A percentile compares a stretch with the other conserved stretches of the same genome.
phyloP scores from a whole-genome alignment of 805 yeast species.

The Spathaspora sp. region DNA sequence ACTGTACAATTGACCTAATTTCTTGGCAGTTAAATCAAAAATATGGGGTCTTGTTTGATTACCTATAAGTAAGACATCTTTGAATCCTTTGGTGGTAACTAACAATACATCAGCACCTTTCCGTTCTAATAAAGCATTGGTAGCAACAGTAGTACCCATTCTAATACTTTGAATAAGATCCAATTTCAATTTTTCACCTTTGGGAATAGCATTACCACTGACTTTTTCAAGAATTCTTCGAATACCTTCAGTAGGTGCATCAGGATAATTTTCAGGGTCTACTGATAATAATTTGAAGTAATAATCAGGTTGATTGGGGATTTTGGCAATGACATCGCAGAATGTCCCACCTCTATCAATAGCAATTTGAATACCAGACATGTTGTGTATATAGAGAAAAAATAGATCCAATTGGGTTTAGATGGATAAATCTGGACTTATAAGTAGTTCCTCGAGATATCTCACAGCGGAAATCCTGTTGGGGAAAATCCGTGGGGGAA shows the following conservation, averaged over 20 bases:
- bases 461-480: too few species aligned
- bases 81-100: conserved; percentile 83
- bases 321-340: conserved; percentile 64
- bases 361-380: conserved; percentile 25
- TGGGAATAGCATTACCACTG: conserved; percentile 50
- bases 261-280: conserved; percentile 82
- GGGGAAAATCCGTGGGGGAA: too few species aligned
- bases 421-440: too few species aligned
- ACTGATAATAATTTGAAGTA: conserved; percentile 81
- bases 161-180: conserved; percentile 64
- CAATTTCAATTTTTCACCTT: conserved; percentile 45
- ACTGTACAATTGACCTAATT: conserved; percentile 69
- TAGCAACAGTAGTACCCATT: conserved; percentile 95
- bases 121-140: conserved; percentile 89
- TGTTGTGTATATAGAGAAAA: neutral
- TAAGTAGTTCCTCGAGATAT: too few species aligned
- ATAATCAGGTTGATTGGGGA: conserved; percentile 51
- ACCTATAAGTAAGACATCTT: conserved; percentile 79
- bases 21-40: conserved; percentile 74
- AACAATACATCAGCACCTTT: conserved; percentile 88
- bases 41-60: conserved; percentile 90
- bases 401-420: neutral
- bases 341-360: conserved; percentile 79
- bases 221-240: conserved; percentile 68
- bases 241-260: conserved; percentile 92